These are phyloP conservation scores for Diplotaxis tenuifolia DNA, from an alignment of 345 rosid genomes.

Conservation along the genomic window DNA sequence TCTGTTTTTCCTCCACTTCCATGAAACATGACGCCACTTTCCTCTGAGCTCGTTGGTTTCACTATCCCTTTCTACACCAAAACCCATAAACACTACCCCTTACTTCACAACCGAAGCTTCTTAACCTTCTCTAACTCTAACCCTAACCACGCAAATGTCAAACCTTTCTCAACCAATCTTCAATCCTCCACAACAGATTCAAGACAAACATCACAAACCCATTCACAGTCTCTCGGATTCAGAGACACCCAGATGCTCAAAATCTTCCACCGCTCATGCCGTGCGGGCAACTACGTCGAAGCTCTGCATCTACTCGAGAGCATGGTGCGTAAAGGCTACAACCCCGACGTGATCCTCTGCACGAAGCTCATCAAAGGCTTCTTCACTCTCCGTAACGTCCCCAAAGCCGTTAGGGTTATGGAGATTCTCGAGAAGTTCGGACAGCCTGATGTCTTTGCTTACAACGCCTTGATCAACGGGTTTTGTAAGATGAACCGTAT, in stretches of 20 bases:
- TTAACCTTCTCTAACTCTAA: conserved; percentile 24
- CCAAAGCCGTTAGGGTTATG: conserved; percentile 69
- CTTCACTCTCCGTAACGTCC: conserved; percentile 48
- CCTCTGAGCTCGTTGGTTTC: conserved; percentile 36
- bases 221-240: conserved; percentile 51
- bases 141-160: conserved; percentile 9
- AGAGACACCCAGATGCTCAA: conserved; percentile 59
- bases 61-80: conserved; percentile 35
- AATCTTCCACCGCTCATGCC: conserved; percentile 58
- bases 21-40: conserved; percentile 30
- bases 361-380: conserved; percentile 83
- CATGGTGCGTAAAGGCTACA: conserved; percentile 58
- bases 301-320: conserved; percentile 70
- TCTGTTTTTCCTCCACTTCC: neutral
- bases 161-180: conserved; percentile 14
- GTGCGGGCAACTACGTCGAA: conserved; percentile 56
- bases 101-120: conserved; percentile 10
- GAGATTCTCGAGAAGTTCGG: conserved; percentile 69
- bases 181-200: conserved; percentile 42
- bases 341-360: conserved; percentile 67
- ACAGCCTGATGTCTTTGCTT: conserved; percentile 72
- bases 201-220: conserved; percentile 33
- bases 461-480: conserved; percentile 79
- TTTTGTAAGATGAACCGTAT: conserved; percentile 71
- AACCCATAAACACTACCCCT: conserved; percentile 17